Evolutionary conservation across 2,329 filamentous ascomycete species (phyloP).

Genomic region (Tolypocladium nubicola): DNA sequence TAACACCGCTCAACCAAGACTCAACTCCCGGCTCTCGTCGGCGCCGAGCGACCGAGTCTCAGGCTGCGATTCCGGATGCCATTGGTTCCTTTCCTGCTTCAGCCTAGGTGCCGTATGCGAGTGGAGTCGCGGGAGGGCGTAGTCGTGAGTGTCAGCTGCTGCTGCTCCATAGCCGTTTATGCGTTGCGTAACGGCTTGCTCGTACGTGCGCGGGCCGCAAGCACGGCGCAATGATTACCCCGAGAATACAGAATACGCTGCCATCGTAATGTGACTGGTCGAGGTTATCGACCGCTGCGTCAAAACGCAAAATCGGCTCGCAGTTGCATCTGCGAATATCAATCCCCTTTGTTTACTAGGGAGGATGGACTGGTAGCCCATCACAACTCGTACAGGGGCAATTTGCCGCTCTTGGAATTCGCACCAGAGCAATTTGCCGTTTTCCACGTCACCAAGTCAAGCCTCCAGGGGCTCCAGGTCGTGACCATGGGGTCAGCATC

Average conservation of each 20-base stretch:
- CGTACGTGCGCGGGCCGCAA: neutral
- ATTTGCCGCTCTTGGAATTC: neutral
- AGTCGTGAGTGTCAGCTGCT: neutral
- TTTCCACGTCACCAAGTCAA: neutral
- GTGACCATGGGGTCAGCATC: slow-evolving; percentile 10
- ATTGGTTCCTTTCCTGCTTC: no score
- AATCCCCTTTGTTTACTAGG: neutral
- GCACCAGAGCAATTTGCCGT: neutral
- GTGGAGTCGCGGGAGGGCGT: neutral
- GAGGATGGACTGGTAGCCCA: neutral
- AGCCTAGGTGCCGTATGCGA: neutral
- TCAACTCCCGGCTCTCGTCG: no score
- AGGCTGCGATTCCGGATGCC: no score
- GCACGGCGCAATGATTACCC: neutral
- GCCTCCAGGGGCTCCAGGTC: slow-evolving; percentile 2
- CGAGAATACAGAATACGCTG: neutral
- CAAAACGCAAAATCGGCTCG: no score
- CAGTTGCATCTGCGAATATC: neutral
- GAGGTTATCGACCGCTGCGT: neutral
- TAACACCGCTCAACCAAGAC: no score
- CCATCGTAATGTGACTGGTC: neutral
- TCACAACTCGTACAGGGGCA: neutral
- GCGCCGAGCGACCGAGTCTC: no score
- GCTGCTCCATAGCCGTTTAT: neutral
- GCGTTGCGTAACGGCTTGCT: neutral